These are phyloP conservation scores for Fusarium miscanthi DNA, from an alignment of 2,329 filamentous ascomycete species.

Conservation along the genomic window DNA sequence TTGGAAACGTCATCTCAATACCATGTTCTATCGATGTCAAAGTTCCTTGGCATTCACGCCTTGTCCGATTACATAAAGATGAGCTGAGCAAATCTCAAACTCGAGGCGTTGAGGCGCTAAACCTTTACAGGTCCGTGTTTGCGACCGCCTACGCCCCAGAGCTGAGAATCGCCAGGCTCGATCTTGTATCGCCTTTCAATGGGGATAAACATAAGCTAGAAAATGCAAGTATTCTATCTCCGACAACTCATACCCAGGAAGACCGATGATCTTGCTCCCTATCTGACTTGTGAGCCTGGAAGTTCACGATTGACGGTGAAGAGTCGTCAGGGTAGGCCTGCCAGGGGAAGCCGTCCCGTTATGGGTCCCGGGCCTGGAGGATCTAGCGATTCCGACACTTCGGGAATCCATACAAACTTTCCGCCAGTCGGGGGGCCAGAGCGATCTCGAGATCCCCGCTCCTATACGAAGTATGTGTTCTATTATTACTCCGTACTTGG, in stretches of 20 bases:
- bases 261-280: background rate
- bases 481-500: background rate
- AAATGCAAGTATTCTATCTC: background rate
- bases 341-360: background rate
- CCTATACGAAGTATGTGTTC: background rate
- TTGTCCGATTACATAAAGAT: background rate
- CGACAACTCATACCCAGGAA: background rate
- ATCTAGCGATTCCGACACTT: background rate
- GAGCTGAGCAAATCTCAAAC: slow-evolving; percentile 2
- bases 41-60: background rate
- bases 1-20: background rate
- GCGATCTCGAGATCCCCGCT: background rate
- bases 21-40: background rate
- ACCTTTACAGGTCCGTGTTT: background rate
- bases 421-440: background rate
- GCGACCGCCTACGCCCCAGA: background rate
- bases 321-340: background rate
- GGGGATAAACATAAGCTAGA: background rate
- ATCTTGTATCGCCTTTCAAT: background rate
- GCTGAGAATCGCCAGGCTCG: background rate
- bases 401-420: background rate
- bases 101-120: background rate
- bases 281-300: background rate
- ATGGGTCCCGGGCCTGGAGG: background rate
- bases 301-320: background rate